Base-by-base conservation (phyloP, 23 red algal genomes). In the Gracilaria caudata region DNA sequence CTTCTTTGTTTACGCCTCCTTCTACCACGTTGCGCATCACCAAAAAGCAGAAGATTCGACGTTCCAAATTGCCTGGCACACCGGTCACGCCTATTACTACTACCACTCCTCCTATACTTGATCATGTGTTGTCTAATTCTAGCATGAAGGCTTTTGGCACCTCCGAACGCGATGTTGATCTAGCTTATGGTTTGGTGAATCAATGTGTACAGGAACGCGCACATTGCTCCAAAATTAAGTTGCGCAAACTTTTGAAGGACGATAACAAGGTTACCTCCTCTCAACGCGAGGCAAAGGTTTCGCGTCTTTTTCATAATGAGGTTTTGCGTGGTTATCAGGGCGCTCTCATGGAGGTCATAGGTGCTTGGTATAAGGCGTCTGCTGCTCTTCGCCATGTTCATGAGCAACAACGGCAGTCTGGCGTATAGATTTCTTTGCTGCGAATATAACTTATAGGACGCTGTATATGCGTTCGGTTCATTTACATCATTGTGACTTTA, bases 261-360 rank as follows among this genome's bases (percentile, higher is more conserved):
- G 38, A 47, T 19, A 17, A 2, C 21, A 47, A 46, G 4, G 43
- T 47, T 13, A 75, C 70, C 29, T 75, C 70, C 0, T 75, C 70
- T n/a, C 70, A 75, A 47, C 70, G 70, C 13, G 70, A 75, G 25
- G 70, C 70, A 45, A 75, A 75, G 38, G 70, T 75, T 24, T 75
- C 70, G 19, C 70, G 70, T 47, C 70, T 75, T 3, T 75, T 39
- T 49, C 70, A 75, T 21, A 45, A 75, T 36, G 39, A 75, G 70
- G 43, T 75, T 24, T 75, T 75, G 43, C 21, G 7, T 3, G 70
- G 70, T 21, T 75, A 75, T 26, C 70, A 33, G 20, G 33, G 23
- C 14, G 70, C 70, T 34, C 38, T 75, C 10, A 12, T 43, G 5
- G 70, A 75, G n/a, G 70, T 75, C 24, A 49, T 75, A 11, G 37